Conservation (phyloP, 306 rosid species). For the Citrullus mucosospermus region DNA sequence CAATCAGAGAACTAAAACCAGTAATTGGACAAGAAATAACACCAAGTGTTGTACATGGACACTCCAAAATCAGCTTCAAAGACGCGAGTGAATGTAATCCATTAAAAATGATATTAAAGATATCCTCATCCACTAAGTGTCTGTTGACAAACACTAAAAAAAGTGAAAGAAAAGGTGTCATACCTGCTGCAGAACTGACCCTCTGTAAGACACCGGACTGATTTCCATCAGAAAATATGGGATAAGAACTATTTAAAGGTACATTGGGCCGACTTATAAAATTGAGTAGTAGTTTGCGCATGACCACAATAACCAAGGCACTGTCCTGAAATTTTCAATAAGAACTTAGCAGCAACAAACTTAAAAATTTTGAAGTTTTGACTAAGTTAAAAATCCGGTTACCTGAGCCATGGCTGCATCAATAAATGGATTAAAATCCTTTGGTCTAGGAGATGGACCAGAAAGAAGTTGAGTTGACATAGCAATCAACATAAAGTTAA, state of each 20-base stretch:
- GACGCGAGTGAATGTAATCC: neutral
- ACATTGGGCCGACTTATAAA: conserved; percentile 43
- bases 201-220: conserved; percentile 84
- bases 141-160: neutral
- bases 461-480: conserved; percentile 98
- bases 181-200: conserved; percentile 99
- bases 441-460: conserved; percentile 84
- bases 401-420: conserved; percentile 97
- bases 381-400: conserved; percentile 18
- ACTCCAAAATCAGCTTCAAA: neutral
- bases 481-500: conserved; percentile 78
- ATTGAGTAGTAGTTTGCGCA: conserved; percentile 55
- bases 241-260: conserved; percentile 49
- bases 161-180: neutral
- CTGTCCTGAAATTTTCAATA: conserved; percentile 57
- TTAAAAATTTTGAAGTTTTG: neutral
- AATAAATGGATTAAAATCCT: conserved; percentile 75
- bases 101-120: neutral
- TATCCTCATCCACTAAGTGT: neutral
- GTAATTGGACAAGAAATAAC: neutral
- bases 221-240: conserved; percentile 59
- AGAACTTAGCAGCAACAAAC: conserved; percentile 15
- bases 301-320: conserved; percentile 55
- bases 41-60: neutral
- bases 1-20: neutral